phyloP scores from a whole-genome alignment of 2,329 filamentous ascomycete species.

The Monosporascus sp. region DNA sequence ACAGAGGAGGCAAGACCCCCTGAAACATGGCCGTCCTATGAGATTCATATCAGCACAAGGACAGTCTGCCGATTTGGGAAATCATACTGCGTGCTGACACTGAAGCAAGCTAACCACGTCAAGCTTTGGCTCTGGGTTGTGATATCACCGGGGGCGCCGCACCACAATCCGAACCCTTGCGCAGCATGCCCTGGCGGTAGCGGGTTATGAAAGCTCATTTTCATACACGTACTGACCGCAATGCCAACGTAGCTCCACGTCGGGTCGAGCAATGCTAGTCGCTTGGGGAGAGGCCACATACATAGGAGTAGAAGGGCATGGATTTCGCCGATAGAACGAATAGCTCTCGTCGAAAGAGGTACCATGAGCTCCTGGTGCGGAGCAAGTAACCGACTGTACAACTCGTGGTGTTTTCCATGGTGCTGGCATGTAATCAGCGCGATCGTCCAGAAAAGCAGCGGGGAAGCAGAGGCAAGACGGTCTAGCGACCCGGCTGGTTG shows the following conservation, averaged over 20 bases:
- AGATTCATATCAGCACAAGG: not conserved
- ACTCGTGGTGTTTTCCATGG: constrained; percentile 1
- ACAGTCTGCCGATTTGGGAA: too few relatives aligned
- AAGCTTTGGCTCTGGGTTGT: constrained; percentile 1
- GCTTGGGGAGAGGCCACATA: constrained; percentile 6
- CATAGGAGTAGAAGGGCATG: constrained; percentile 9
- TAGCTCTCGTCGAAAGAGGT: constrained; percentile 2
- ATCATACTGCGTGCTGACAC: constrained; percentile 7
- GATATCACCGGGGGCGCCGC: too few relatives aligned
- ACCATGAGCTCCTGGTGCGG: not conserved
- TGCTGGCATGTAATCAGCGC: constrained; percentile 5
- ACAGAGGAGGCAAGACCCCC: constrained; percentile 7
- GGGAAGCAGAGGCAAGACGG: constrained; percentile 1
- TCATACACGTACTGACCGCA: constrained; percentile 8
- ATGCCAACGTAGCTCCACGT: constrained; percentile 9
- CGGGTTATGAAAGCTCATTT: constrained; percentile 2
- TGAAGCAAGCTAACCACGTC: constrained; percentile 9
- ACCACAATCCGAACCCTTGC: not conserved
- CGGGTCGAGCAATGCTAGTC: constrained; percentile 1
- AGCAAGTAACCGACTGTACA: constrained; percentile 5
- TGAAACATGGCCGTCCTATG: constrained; percentile 7
- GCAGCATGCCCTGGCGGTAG: not conserved
- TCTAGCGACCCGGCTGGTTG: constrained; percentile 4
- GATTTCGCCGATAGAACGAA: constrained; percentile 8
- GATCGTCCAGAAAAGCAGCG: constrained; percentile 10